A percentile compares a stretch with the other conserved stretches of the same genome.
phyloP scores from a whole-genome alignment of 2,329 filamentous ascomycete genomes.

The Alternaria rosae region DNA sequence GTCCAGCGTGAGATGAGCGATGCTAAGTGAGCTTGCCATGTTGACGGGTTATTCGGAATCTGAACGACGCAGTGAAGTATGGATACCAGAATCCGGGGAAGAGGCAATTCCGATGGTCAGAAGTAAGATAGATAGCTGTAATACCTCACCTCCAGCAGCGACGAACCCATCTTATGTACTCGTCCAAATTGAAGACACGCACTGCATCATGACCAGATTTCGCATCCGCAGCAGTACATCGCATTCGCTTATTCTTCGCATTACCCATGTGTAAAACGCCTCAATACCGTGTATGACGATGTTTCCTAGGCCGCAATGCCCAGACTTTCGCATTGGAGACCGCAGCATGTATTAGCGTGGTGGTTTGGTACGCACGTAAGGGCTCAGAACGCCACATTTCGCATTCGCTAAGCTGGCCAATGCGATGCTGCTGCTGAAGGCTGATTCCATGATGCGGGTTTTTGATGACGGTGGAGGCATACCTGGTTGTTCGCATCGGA shows the following conservation, averaged over 20 bases:
- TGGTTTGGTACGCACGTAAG: background rate
- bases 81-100: no score
- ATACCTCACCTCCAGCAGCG: background rate
- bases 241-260: constrained; percentile 3
- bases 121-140: background rate
- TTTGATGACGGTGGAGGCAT: background rate
- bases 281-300: background rate
- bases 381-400: constrained; percentile 1
- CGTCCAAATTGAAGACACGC: background rate
- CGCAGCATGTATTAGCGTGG: background rate
- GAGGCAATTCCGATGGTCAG: no score
- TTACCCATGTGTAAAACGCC: background rate
- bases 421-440: background rate
- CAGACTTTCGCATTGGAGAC: constrained; percentile 4
- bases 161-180: background rate
- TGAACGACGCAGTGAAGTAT: background rate
- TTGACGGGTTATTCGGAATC: no score
- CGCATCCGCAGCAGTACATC: background rate
- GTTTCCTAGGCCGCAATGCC: background rate
- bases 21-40: background rate
- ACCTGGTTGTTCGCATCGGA: no score
- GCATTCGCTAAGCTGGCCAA: constrained; percentile 12
- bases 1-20: background rate
- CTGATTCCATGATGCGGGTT: background rate
- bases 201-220: background rate